Base-by-base conservation (phyloP, 2,329 filamentous ascomycete genomes). In the Herpotrichia juniperi region DNA sequence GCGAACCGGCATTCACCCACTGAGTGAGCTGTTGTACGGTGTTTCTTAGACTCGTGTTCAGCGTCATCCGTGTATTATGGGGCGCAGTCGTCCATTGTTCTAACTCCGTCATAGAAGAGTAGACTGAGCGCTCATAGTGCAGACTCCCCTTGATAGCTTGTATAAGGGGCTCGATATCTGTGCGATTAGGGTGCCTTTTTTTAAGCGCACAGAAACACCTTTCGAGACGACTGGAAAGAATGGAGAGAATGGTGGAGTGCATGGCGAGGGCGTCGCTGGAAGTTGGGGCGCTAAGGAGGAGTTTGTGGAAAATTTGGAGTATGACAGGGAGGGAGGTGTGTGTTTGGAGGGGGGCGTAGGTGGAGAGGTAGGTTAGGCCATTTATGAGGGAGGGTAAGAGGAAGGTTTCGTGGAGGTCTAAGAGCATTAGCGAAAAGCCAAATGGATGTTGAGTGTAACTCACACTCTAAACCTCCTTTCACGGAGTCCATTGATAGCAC, bases 381-480 rank as follows among this genome's bases (percentile, higher is more conserved):
- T 87, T 85, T 1, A 93, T 84, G 0, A 94, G 79, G 0, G 89
- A 89, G 0, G 91, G 90, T n/a, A 93, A 76, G 1, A 94, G 75
- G 57, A 93, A 93, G 0, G 90, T 89, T 59, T 93, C 89, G 2
- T 92, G 85, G 10, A 94, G 79, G 64, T 92, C 86, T 88, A 53
- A 4, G 10, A 6, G 45, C 30, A 22, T 11, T 25, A 10, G 35
- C 60, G 32, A 59, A 50, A 42, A 26, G 28, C 25, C 28, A 30
- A 10, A 16, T 50, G 32, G 30, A 46, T 45, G 32, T 32, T 42
- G 24, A 2, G 16, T 17, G 44, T 3, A 25, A 40, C 85, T 78
- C 66, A 88, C 87, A 91, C 74, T 93, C 90, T 6, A 94, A 77
- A 1, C 90, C 91, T 11, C 85, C 83, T 68, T 88, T 91, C 0